Evolutionary conservation across 257 asterid species (phyloP).

Genomic region (Nicotiana noctiflora): DNA sequence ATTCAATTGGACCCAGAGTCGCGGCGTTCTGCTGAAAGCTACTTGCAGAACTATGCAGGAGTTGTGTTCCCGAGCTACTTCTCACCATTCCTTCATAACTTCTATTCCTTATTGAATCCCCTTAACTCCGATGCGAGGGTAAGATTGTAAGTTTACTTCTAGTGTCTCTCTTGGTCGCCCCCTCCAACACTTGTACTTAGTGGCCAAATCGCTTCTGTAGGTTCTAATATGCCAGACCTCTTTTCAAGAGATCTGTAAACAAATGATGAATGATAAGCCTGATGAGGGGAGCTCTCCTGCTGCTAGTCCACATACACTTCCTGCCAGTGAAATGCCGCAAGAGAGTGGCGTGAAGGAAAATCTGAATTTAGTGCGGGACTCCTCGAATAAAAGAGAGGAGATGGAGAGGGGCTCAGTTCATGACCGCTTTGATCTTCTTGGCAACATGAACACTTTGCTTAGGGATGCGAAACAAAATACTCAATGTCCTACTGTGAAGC

Average conservation of each 20-base stretch:
- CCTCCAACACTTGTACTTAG: slow-evolving; percentile 5
- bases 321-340: slow-evolving; percentile 22
- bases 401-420: slow-evolving; percentile 41
- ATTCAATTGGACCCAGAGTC: slow-evolving; percentile 88
- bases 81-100: slow-evolving; percentile 90
- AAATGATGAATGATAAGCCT: slow-evolving; percentile 60
- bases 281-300: slow-evolving; percentile 28
- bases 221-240: slow-evolving; percentile 89
- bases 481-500: slow-evolving; percentile 30
- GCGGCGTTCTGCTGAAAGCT: slow-evolving; percentile 86
- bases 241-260: slow-evolving; percentile 81
- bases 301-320: slow-evolving; percentile 26
- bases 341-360: slow-evolving; percentile 29
- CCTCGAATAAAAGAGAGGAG: slow-evolving; percentile 32
- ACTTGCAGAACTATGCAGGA: slow-evolving; percentile 73
- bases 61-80: slow-evolving; percentile 92
- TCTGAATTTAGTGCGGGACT: slow-evolving; percentile 23
- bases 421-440: slow-evolving; percentile 72
- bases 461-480: slow-evolving; percentile 62
- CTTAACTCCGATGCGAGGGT: slow-evolving; percentile 92
- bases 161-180: slow-evolving; percentile 12
- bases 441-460: slow-evolving; percentile 58
- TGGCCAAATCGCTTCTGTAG: slow-evolving; percentile 38
- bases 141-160: slow-evolving; percentile 21
- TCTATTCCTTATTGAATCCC: slow-evolving; percentile 87